These are phyloP conservation scores for Pseudotsuga menziesii DNA, from an alignment of 75 land plant species.

Conservation along the genomic window DNA sequence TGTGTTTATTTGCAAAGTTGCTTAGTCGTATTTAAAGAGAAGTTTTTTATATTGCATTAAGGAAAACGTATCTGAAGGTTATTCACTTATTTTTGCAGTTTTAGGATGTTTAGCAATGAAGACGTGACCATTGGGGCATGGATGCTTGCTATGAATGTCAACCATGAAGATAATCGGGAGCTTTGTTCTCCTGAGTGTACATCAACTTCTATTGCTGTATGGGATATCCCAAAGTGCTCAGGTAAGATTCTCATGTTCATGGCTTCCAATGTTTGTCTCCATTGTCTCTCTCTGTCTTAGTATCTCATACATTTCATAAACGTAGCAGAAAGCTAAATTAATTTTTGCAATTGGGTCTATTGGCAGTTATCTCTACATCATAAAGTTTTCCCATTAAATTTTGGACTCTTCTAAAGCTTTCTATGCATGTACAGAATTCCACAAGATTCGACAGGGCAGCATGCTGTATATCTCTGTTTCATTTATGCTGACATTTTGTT, in stretches of 20 bases:
- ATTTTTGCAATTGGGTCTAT: not conserved
- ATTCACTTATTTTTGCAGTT: conserved; percentile 55
- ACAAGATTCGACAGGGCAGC: too few species aligned
- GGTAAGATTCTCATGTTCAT: conserved; percentile 34
- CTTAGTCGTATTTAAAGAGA: too few species aligned
- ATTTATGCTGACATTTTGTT: too few species aligned
- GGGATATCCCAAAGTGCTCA: conserved; percentile 96
- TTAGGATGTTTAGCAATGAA: conserved; percentile 91
- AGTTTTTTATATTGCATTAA: too few species aligned
- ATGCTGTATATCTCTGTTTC: too few species aligned
- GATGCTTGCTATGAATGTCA: conserved; percentile 98
- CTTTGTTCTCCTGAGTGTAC: conserved; percentile 68
- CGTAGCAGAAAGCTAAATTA: not conserved
- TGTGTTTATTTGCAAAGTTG: too few species aligned
- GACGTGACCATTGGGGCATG: conserved; percentile 93
- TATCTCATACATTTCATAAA: not conserved
- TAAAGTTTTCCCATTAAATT: not conserved
- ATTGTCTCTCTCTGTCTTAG: not conserved
- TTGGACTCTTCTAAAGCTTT: not conserved
- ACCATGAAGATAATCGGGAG: conserved; percentile 62
- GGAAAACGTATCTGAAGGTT: not conserved
- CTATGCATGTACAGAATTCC: too few species aligned
- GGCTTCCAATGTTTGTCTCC: not conserved
- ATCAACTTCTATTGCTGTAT: conserved; percentile 78
- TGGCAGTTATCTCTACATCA: not conserved